phyloP scores from a whole-genome alignment of 192 early-diverging fungal genomes.

The Lobulomyces angularis region DNA sequence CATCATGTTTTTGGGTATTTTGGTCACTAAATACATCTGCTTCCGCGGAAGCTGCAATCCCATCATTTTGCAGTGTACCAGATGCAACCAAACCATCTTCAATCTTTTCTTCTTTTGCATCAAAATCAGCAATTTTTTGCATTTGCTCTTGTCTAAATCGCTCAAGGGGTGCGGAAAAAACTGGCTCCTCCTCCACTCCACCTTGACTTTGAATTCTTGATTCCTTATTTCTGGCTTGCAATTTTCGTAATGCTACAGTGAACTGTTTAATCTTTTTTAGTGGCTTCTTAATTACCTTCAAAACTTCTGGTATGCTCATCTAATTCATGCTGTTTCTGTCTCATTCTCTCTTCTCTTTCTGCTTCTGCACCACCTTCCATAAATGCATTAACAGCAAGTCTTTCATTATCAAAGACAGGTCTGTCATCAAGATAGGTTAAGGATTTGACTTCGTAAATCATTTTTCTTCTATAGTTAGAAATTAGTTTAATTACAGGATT shows the following conservation, averaged over 20 bases:
- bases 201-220: slow-evolving; percentile 22
- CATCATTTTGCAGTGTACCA: too few relatives aligned
- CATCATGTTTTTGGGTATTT: too few relatives aligned
- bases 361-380: slow-evolving; percentile 33
- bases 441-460: slow-evolving; percentile 24
- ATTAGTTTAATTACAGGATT: slow-evolving; percentile 45
- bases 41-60: too few relatives aligned
- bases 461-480: slow-evolving; percentile 33
- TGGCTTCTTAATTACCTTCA: slow-evolving; percentile 21
- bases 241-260: slow-evolving; percentile 18
- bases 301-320: slow-evolving; percentile 38
- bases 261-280: background rate
- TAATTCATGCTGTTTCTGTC: slow-evolving; percentile 32
- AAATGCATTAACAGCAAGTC: slow-evolving; percentile 40
- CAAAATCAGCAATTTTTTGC: slow-evolving; percentile 15
- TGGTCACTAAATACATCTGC: too few relatives aligned
- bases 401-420: slow-evolving; percentile 48
- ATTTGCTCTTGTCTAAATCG: slow-evolving; percentile 29
- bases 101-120: too few relatives aligned
- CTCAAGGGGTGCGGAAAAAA: slow-evolving; percentile 12
- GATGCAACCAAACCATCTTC: too few relatives aligned
- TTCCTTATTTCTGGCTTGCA: slow-evolving; percentile 24
- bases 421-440: slow-evolving; percentile 48
- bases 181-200: slow-evolving; percentile 15
- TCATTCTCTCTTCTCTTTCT: slow-evolving; percentile 30